Percentiles rank a stretch among this genome's conserved stretches.
Conservation (phyloP, 78 protist genomes). For the Thecamonas trahens region DNA sequence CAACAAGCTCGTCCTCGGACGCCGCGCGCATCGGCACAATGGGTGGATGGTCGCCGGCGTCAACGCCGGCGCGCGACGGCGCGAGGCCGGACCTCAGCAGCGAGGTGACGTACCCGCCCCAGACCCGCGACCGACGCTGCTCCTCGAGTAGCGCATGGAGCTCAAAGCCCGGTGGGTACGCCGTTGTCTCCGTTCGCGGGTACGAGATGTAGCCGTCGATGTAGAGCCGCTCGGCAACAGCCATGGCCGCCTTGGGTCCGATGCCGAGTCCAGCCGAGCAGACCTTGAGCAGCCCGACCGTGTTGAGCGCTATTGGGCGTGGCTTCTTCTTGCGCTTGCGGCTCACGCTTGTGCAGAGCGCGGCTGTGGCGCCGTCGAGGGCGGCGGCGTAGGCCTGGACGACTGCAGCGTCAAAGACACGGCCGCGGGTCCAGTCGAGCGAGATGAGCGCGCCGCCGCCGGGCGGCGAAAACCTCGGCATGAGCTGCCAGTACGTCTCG, state of each 20-base stretch:
- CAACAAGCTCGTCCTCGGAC: neutral
- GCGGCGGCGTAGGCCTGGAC: slow-evolving; percentile 1
- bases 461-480: neutral
- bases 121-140: neutral
- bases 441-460: neutral
- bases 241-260: slow-evolving; percentile 35
- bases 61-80: slow-evolving; percentile 12
- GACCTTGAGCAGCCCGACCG: slow-evolving; percentile 20
- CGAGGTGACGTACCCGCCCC: slow-evolving; percentile 12
- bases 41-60: slow-evolving; percentile 74
- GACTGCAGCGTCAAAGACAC: slow-evolving; percentile 21
- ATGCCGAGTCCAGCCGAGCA: slow-evolving; percentile 25
- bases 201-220: slow-evolving; percentile 40
- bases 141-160: neutral
- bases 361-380: neutral
- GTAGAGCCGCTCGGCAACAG: slow-evolving; percentile 40
- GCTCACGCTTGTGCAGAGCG: neutral
- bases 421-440: slow-evolving; percentile 18
- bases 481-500: slow-evolving; percentile 8
- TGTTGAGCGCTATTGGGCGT: slow-evolving; percentile 30
- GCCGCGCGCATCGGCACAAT: slow-evolving; percentile 44
- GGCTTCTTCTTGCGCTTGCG: neutral
- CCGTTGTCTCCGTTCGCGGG: slow-evolving; percentile 61
- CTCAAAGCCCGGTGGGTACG: slow-evolving; percentile 14
- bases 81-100: neutral